These are phyloP conservation scores for Paecilomyces formosus DNA, from an alignment of 2,329 filamentous ascomycete species.

Conservation along the genomic window DNA sequence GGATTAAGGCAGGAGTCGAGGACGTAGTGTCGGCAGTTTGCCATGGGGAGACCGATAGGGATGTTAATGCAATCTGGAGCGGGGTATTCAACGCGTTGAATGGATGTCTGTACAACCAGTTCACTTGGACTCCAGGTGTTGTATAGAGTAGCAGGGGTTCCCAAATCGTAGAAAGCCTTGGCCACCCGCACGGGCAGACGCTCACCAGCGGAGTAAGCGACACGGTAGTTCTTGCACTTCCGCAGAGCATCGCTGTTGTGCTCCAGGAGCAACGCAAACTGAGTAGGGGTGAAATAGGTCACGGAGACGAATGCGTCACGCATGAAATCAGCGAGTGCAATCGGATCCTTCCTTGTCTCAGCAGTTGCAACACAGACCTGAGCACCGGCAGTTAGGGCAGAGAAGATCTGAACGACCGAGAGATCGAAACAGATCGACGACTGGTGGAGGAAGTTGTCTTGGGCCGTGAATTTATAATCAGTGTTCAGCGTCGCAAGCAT, in stretches of 20 bases:
- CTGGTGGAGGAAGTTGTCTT: conserved; percentile 10
- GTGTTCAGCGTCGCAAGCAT: conserved; percentile 10
- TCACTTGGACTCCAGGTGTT: conserved; percentile 15
- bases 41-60: conserved; percentile 18
- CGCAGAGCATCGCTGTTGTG: conserved; percentile 9
- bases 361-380: conserved; percentile 9
- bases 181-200: conserved; percentile 41
- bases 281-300: conserved; percentile 14
- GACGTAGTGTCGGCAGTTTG: conserved; percentile 30
- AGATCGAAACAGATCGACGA: conserved; percentile 10
- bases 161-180: conserved; percentile 7
- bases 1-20: conserved; percentile 30
- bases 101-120: conserved; percentile 6
- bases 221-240: conserved; percentile 8
- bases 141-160: conserved; percentile 8
- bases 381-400: conserved; percentile 12
- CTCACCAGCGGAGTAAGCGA: conserved; percentile 12
- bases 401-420: conserved; percentile 13
- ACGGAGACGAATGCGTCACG: conserved; percentile 9
- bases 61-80: conserved; percentile 48
- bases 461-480: conserved; percentile 7
- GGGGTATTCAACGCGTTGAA: conserved; percentile 35
- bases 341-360: conserved; percentile 11
- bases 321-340: conserved; percentile 12
- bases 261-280: conserved; percentile 12